Percentiles rank a stretch among this genome's conserved stretches.
Evolutionary conservation across 805 yeast species (phyloP).

Genomic region (Torulaspora maleeae): DNA sequence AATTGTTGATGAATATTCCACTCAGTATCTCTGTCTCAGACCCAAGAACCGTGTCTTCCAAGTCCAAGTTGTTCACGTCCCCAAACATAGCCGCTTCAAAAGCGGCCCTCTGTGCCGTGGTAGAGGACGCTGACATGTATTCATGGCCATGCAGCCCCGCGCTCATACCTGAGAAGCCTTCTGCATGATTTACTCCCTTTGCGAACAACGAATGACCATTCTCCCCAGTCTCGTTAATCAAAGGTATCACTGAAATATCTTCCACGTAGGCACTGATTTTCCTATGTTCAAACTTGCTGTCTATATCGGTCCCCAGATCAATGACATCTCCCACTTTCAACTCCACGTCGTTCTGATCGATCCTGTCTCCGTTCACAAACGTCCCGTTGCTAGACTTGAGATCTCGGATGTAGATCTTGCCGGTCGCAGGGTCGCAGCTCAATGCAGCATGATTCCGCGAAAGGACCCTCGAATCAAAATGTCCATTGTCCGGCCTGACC

Average conservation of each 20-base stretch:
- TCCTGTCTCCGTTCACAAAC: constrained; percentile 70
- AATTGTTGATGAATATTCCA: constrained; percentile 57
- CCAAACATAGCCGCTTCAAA: constrained; percentile 62
- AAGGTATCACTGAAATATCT: constrained; percentile 51
- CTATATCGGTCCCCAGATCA: constrained; percentile 89
- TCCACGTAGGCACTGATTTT: constrained; percentile 83
- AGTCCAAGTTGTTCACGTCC: constrained; percentile 44
- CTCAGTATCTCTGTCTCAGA: constrained; percentile 44
- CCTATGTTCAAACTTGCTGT: constrained; percentile 61
- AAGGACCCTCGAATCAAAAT: constrained; percentile 87
- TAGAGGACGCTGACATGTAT: constrained; percentile 10
- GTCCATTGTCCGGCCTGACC: constrained; percentile 74
- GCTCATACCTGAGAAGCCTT: background rate
- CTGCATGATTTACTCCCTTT: background rate
- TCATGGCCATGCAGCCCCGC: constrained; percentile 2
- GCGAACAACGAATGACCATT: constrained; percentile 3
- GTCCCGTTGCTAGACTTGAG: constrained; percentile 93
- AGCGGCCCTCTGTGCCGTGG: constrained; percentile 32
- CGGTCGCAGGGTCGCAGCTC: constrained; percentile 60
- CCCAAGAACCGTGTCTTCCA: constrained; percentile 51
- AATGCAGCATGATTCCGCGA: constrained; percentile 92
- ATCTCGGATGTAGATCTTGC: constrained; percentile 73
- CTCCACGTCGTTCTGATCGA: constrained; percentile 53
- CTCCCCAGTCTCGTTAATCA: constrained; percentile 29
- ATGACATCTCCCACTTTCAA: constrained; percentile 76